Percentiles rank a stretch among this genome's conserved stretches.
These are phyloP conservation scores for Aspergillus cristatus DNA, from an alignment of 495 filamentous ascomycete genomes.

Conservation along the genomic window DNA sequence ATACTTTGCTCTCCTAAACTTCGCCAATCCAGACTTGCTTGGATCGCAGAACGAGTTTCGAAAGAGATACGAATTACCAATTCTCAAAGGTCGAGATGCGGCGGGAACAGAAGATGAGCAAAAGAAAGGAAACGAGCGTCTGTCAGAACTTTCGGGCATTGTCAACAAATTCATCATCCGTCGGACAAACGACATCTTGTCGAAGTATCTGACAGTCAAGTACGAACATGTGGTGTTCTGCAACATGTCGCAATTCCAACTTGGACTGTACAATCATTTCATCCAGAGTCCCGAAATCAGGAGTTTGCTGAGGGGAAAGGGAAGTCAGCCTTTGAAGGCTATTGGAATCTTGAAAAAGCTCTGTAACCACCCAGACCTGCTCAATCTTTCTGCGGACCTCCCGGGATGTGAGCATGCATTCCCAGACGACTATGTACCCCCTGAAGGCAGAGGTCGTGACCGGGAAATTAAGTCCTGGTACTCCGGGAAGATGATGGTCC, in stretches of 20 bases:
- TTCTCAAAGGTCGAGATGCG: constrained; percentile 85
- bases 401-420: constrained; percentile 76
- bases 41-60: constrained; percentile 87
- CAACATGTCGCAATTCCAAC: constrained; percentile 86
- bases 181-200: constrained; percentile 93
- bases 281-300: constrained; percentile 93
- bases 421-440: constrained; percentile 82
- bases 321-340: constrained; percentile 90
- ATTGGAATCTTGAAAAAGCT: constrained; percentile 96
- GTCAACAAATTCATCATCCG: constrained; percentile 99
- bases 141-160: constrained; percentile 67
- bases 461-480: constrained; percentile 94
- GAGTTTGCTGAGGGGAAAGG: constrained; percentile 84
- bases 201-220: constrained; percentile 96
- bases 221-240: constrained; percentile 99
- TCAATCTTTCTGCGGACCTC: constrained; percentile 75
- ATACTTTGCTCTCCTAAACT: constrained; percentile 93
- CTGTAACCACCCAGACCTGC: constrained; percentile 95
- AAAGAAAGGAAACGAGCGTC: constrained; percentile 74
- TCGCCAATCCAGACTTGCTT: constrained; percentile 89
- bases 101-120: constrained; percentile 77
- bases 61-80: constrained; percentile 89
- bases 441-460: constrained; percentile 79
- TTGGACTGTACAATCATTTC: constrained; percentile 92
- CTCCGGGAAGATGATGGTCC: constrained; percentile 95